Percentiles rank a stretch among this genome's conserved stretches.
Evolutionary conservation across 2,329 filamentous ascomycete genomes (phyloP).

Genomic region (Metarhizium guizhouense): DNA sequence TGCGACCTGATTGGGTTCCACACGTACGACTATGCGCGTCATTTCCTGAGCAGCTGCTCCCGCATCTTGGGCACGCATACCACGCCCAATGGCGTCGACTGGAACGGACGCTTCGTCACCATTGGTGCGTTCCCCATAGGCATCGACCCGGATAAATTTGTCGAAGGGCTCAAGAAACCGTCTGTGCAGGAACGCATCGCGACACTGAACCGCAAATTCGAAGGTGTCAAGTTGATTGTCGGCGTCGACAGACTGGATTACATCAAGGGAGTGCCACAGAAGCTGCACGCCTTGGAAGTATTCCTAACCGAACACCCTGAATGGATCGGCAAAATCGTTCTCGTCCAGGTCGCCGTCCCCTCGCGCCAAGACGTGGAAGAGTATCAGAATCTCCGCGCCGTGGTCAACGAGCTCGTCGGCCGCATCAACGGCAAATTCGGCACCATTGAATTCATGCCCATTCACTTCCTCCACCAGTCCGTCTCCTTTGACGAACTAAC

Average conservation of each 20-base stretch:
- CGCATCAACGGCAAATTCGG: conserved; percentile 96
- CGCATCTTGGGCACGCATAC: conserved; percentile 74
- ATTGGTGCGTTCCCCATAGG: conserved; percentile 96
- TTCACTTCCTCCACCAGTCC: conserved; percentile 96
- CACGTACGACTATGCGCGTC: conserved; percentile 97
- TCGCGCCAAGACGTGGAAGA: conserved; percentile 94
- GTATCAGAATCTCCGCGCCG: conserved; percentile 90
- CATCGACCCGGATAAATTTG: conserved; percentile 95
- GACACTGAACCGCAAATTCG: conserved; percentile 79
- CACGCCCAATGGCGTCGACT: conserved; percentile 88
- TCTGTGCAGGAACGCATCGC: conserved; percentile 84
- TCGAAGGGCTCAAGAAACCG: conserved; percentile 75
- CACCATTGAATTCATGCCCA: conserved; percentile 97
- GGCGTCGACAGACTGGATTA: conserved; percentile 96
- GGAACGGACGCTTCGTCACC: conserved; percentile 77
- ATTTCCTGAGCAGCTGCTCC: conserved; percentile 95
- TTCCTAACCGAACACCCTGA: conserved; percentile 96
- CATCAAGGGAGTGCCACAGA: conserved; percentile 98
- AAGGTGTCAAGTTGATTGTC: conserved; percentile 92
- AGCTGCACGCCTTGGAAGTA: conserved; percentile 90
- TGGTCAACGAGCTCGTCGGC: conserved; percentile 94
- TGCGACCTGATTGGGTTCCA: conserved; percentile 97
- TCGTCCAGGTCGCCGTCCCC: conserved; percentile 93
- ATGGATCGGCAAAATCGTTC: conserved; percentile 94
- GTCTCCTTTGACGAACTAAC: conserved; percentile 92